Conservation (phyloP, 2,329 filamentous ascomycete genomes). For the Pestalotiopsis sp. region DNA sequence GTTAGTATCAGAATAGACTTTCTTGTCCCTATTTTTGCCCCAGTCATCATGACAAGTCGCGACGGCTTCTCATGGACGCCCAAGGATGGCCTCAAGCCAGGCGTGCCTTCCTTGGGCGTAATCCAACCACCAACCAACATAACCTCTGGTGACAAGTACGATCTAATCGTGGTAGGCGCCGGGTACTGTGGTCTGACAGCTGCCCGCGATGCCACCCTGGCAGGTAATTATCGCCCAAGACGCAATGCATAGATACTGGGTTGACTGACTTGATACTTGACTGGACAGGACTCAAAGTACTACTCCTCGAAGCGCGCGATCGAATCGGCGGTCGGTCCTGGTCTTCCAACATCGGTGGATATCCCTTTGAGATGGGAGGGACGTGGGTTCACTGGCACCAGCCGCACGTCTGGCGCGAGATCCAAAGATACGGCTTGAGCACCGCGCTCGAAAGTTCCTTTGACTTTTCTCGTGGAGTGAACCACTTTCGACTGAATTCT, state of each 20-base stretch:
- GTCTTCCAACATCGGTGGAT: slow-evolving; percentile 36
- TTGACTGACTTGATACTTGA: not conserved
- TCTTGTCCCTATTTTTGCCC: not conserved
- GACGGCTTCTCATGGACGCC: slow-evolving; percentile 2
- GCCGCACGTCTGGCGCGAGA: slow-evolving; percentile 35
- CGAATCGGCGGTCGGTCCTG: slow-evolving; percentile 44
- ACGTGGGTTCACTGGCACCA: slow-evolving; percentile 44
- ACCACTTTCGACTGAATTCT: slow-evolving; percentile 17
- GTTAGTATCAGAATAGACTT: not conserved
- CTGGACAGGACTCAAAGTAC: slow-evolving; percentile 13
- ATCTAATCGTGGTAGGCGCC: not conserved
- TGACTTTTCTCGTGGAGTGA: slow-evolving; percentile 14
- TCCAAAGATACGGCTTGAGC: slow-evolving; percentile 37
- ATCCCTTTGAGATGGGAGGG: slow-evolving; percentile 44
- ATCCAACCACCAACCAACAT: not conserved
- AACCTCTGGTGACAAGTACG: not conserved
- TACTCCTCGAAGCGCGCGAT: slow-evolving; percentile 44
- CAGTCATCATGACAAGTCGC: not conserved
- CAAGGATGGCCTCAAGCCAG: not conserved
- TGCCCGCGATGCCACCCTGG: not conserved
- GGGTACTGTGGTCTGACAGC: not conserved
- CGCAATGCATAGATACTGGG: not conserved
- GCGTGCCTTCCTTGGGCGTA: not conserved
- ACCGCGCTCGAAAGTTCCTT: slow-evolving; percentile 13
- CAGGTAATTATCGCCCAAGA: not conserved